Conservation (phyloP, 2,329 filamentous ascomycete genomes). For the Aureobasidium leucospermi region DNA sequence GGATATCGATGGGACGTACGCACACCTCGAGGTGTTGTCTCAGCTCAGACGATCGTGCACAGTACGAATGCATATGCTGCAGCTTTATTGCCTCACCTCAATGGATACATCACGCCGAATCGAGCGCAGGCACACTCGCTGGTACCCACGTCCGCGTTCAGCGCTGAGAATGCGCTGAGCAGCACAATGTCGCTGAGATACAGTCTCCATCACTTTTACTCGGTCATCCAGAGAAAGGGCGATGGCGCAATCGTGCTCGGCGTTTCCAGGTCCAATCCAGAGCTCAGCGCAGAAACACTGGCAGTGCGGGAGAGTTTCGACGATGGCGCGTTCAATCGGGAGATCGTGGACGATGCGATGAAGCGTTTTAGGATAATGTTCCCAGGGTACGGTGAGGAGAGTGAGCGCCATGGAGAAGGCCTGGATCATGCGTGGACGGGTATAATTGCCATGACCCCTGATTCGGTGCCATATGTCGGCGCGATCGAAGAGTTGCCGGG, state of each 20-base stretch:
- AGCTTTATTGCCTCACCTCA: constrained; percentile 32
- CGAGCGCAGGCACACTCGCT: constrained; percentile 40
- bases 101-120: constrained; percentile 34
- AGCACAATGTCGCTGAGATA: constrained; percentile 42
- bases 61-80: constrained; percentile 36
- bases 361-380: constrained; percentile 31
- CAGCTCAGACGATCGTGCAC: constrained; percentile 28
- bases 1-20: constrained; percentile 26
- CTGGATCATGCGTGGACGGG: constrained; percentile 42
- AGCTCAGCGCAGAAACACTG: constrained; percentile 19
- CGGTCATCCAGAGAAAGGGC: constrained; percentile 38
- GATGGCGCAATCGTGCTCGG: constrained; percentile 41
- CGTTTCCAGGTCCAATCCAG: constrained; percentile 36
- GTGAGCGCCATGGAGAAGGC: constrained; percentile 34
- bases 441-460: constrained; percentile 40
- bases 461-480: constrained; percentile 43
- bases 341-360: constrained; percentile 34
- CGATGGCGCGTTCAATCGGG: constrained; percentile 34
- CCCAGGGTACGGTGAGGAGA: constrained; percentile 19
- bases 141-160: constrained; percentile 33
- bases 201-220: constrained; percentile 43
- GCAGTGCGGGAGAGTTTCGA: constrained; percentile 29
- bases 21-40: constrained; percentile 29
- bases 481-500: constrained; percentile 33
- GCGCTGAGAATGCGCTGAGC: constrained; percentile 27